Evolutionary conservation across 768 basidiomycete genomes (phyloP).

Genomic region (Suillus tomentosus): DNA sequence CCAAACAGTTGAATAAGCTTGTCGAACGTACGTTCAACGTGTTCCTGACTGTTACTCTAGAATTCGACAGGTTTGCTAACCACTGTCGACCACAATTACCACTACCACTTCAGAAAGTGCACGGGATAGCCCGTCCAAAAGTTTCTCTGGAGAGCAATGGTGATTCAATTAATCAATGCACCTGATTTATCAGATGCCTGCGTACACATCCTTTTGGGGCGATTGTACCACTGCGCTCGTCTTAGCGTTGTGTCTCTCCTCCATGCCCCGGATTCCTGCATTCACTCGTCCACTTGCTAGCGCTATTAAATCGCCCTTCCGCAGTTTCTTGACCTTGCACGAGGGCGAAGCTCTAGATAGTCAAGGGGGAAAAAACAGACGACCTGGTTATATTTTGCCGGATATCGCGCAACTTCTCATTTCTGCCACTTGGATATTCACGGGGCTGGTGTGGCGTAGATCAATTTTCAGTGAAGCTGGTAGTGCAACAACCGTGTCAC

Average conservation of each 20-base stretch:
- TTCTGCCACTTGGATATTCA: conserved; percentile 61
- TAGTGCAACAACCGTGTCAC: no score
- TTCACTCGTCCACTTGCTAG: conserved; percentile 20
- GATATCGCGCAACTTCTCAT: conserved; percentile 47
- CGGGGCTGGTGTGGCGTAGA: no score
- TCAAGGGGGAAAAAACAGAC: not conserved
- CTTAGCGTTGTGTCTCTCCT: conserved; percentile 41
- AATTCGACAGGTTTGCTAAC: no score
- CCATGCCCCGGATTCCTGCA: conserved; percentile 33
- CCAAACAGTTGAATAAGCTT: no score
- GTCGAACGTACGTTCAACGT: no score
- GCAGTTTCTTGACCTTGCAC: conserved; percentile 47
- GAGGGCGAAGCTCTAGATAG: conserved; percentile 55
- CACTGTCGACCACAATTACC: no score
- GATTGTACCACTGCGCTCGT: conserved; percentile 47
- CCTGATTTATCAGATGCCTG: conserved; percentile 49
- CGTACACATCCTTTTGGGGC: conserved; percentile 52
- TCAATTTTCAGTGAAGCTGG: no score
- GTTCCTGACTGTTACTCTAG: no score
- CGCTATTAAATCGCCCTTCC: conserved; percentile 32
- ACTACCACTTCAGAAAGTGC: not conserved
- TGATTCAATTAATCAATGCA: conserved; percentile 12
- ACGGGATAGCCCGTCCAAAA: conserved; percentile 1
- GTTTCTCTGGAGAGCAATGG: not conserved
- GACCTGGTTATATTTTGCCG: conserved; percentile 29